Percentiles rank a stretch among this genome's conserved stretches.
These are phyloP conservation scores for Anisodus acutangulus DNA, from an alignment of 257 asterid species.

Conservation along the genomic window DNA sequence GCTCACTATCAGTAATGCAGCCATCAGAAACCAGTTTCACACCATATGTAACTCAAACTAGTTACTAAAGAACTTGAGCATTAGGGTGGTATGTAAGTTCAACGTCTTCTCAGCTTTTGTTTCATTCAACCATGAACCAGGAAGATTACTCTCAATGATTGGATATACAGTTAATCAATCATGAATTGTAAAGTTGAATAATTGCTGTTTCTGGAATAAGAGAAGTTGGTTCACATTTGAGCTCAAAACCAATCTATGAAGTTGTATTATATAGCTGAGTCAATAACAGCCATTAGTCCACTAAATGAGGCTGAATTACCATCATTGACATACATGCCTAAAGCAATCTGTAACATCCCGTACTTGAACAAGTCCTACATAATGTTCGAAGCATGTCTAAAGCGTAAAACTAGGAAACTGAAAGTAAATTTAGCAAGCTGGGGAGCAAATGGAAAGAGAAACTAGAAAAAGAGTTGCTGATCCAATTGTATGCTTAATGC, in stretches of 20 bases:
- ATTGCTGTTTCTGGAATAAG: background rate
- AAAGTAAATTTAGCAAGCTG: background rate
- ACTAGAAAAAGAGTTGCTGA: background rate
- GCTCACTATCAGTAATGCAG: background rate
- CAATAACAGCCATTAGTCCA: background rate
- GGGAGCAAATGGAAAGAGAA: background rate
- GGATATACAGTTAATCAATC: background rate
- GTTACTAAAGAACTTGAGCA: background rate
- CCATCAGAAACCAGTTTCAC: background rate
- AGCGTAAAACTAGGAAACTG: background rate
- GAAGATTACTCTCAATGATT: background rate
- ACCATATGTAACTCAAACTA: background rate
- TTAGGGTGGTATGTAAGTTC: background rate
- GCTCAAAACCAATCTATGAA: background rate
- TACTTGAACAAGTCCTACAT: constrained; percentile 8
- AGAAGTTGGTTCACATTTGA: constrained; percentile 1
- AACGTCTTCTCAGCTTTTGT: background rate
- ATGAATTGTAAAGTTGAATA: background rate
- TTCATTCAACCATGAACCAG: background rate
- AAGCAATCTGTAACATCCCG: background rate
- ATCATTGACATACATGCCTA: background rate
- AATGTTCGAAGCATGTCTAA: background rate
- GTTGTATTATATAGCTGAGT: background rate
- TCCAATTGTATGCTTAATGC: background rate
- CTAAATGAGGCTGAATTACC: background rate